These are phyloP conservation scores for Dictyostelium firmibasis DNA, from an alignment of 78 protist species.

Conservation along the genomic window DNA sequence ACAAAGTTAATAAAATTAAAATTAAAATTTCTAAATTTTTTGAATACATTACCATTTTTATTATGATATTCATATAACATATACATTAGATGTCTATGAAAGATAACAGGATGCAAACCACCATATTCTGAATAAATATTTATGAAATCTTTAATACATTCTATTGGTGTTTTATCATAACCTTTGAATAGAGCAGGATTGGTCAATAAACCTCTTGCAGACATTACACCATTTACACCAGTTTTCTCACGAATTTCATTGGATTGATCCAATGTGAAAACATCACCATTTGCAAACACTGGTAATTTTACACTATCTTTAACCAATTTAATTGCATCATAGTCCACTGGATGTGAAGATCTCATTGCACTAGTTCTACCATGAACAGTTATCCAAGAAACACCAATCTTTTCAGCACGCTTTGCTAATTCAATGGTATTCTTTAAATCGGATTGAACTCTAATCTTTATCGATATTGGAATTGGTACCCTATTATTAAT, in stretches of 20 bases:
- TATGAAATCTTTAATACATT: conserved; percentile 70
- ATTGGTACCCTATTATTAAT: conserved; percentile 20
- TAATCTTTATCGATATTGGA: conserved; percentile 85
- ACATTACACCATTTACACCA: conserved; percentile 86
- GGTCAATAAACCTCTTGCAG: conserved; percentile 88
- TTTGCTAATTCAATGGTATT: conserved; percentile 82
- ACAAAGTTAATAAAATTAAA: neutral
- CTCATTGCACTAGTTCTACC: conserved; percentile 85
- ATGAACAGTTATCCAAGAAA: conserved; percentile 89
- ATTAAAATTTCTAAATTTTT: too few species aligned
- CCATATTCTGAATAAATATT: conserved; percentile 54
- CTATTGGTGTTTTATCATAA: conserved; percentile 62
- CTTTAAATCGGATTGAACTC: conserved; percentile 66
- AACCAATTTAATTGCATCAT: conserved; percentile 84
- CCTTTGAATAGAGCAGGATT: conserved; percentile 90
- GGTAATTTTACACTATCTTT: conserved; percentile 80
- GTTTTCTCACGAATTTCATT: conserved; percentile 36
- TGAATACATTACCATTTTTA: conserved; percentile 3
- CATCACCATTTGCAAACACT: conserved; percentile 90
- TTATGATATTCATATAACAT: conserved; percentile 66
- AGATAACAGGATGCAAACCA: conserved; percentile 38
- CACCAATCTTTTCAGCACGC: conserved; percentile 84
- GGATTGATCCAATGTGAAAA: conserved; percentile 65
- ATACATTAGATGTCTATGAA: conserved; percentile 78
- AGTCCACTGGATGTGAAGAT: conserved; percentile 62